Evolutionary conservation across 805 yeast genomes (phyloP).

Genomic region (Candida maesae): DNA sequence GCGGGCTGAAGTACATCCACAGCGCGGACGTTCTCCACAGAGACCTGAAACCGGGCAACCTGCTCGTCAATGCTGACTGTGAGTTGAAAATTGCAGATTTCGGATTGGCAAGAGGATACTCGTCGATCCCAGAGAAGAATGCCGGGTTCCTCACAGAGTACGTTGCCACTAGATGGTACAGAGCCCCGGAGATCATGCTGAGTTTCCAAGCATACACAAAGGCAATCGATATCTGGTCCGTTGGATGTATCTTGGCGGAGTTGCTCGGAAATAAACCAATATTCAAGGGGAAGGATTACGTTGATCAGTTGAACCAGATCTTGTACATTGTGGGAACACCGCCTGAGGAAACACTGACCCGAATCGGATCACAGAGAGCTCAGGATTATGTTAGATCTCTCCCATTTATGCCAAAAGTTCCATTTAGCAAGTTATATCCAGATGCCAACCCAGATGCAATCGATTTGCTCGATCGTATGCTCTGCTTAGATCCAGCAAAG

Average conservation of each 20-base stretch:
- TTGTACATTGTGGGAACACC: constrained; percentile 91
- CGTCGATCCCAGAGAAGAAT: constrained; percentile 75
- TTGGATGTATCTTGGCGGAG: constrained; percentile 95
- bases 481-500: constrained; percentile 80
- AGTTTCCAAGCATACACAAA: constrained; percentile 92
- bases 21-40: constrained; percentile 91
- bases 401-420: constrained; percentile 77
- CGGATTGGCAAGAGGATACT: constrained; percentile 91
- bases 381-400: constrained; percentile 86
- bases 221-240: constrained; percentile 97
- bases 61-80: constrained; percentile 93
- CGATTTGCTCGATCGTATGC: constrained; percentile 72
- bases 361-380: constrained; percentile 83
- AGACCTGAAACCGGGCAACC: constrained; percentile 91
- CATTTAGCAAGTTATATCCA: constrained; percentile 71
- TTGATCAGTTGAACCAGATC: constrained; percentile 89
- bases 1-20: constrained; percentile 88
- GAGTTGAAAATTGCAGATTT: constrained; percentile 95
- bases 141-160: constrained; percentile 96
- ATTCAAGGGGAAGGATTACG: constrained; percentile 94
- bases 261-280: constrained; percentile 86
- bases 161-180: constrained; percentile 97
- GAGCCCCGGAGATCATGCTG: constrained; percentile 97
- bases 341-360: constrained; percentile 58
- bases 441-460: constrained; percentile 83